These are phyloP conservation scores for Ophiostoma pallidulum DNA, from an alignment of 2,329 filamentous ascomycete genomes.

Conservation along the genomic window DNA sequence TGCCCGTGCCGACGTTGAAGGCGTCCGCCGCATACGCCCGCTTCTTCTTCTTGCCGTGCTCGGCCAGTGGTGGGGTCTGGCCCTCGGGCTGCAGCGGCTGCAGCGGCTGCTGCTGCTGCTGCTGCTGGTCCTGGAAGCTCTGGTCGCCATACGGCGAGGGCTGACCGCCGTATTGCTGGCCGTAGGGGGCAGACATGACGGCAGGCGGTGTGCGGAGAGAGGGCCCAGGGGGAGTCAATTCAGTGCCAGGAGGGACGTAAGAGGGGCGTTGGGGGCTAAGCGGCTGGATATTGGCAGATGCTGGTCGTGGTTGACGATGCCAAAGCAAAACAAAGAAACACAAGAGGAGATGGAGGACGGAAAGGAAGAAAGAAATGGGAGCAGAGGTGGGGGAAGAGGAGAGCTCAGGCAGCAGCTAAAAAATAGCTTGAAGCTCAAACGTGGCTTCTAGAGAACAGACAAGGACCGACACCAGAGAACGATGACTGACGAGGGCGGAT, in stretches of 20 bases:
- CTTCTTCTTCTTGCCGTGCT: slow-evolving; percentile 71
- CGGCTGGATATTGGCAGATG: background rate
- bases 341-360: background rate
- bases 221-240: background rate
- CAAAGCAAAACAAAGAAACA: too few species aligned
- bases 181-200: slow-evolving; percentile 50
- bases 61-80: slow-evolving; percentile 29
- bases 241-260: background rate
- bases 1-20: slow-evolving; percentile 83
- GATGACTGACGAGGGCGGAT: slow-evolving; percentile 2
- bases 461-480: background rate
- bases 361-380: background rate
- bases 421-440: background rate
- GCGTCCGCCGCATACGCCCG: slow-evolving; percentile 88
- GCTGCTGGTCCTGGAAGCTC: slow-evolving; percentile 28
- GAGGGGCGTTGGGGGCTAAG: too few species aligned
- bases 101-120: slow-evolving; percentile 26
- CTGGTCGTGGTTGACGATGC: background rate
- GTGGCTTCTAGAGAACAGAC: slow-evolving; percentile 1
- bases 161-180: slow-evolving; percentile 20
- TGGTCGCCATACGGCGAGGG: slow-evolving; percentile 34
- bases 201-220: slow-evolving; percentile 17
- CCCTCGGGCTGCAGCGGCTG: slow-evolving; percentile 30
- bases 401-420: slow-evolving; percentile 3
- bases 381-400: background rate